Conservation (phyloP, 1,284 basidiomycete genomes). For the Ganoderma meredithae region DNA sequence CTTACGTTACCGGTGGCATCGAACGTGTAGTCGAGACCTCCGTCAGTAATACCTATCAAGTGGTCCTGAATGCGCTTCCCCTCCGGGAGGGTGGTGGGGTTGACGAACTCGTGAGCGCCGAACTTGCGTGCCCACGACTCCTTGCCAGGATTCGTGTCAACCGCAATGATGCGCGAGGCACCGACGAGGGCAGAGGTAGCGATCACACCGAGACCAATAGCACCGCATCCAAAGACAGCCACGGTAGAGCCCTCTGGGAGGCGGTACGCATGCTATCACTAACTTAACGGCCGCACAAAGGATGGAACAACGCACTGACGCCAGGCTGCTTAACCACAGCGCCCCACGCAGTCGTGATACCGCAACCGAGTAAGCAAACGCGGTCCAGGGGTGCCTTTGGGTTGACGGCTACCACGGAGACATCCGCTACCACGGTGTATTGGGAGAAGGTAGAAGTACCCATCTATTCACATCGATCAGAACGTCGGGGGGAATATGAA, state of each 20-base stretch:
- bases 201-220: slow-evolving; percentile 94
- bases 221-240: slow-evolving; percentile 95
- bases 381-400: slow-evolving; percentile 90
- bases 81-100: slow-evolving; percentile 79
- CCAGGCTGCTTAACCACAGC: slow-evolving; percentile 85
- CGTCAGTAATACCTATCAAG: slow-evolving; percentile 94
- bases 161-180: slow-evolving; percentile 89
- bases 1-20: slow-evolving; percentile 94
- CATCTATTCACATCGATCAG: slow-evolving; percentile 71
- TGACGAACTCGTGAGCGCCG: slow-evolving; percentile 97
- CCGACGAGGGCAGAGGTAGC: slow-evolving; percentile 83
- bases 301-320: slow-evolving; percentile 60
- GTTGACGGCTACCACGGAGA: slow-evolving; percentile 93
- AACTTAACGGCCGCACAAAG: background rate
- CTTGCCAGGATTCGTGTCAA: slow-evolving; percentile 91
- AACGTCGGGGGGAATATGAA: background rate
- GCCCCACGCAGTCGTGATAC: slow-evolving; percentile 97
- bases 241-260: slow-evolving; percentile 82
- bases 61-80: slow-evolving; percentile 89
- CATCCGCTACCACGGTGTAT: slow-evolving; percentile 98
- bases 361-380: slow-evolving; percentile 94
- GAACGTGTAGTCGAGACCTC: slow-evolving; percentile 97
- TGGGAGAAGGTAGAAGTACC: slow-evolving; percentile 98
- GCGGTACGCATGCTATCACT: slow-evolving; percentile 12
- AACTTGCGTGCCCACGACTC: slow-evolving; percentile 92